Conservation (phyloP, 2,329 filamentous ascomycete species). For the Akanthomyces lecanii region DNA sequence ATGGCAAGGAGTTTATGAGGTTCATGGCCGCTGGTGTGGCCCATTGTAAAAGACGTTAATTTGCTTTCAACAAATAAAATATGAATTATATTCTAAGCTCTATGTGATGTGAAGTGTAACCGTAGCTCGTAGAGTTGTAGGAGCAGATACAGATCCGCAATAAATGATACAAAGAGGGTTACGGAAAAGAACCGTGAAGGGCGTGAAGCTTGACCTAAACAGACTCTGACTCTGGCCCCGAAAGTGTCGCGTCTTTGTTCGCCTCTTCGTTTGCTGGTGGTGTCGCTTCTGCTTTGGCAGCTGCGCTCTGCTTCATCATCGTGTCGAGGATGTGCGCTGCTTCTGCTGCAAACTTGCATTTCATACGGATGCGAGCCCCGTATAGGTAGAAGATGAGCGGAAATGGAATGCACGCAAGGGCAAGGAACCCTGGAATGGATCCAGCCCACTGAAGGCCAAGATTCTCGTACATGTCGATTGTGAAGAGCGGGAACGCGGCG, state of each 20-base stretch:
- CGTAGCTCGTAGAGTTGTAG: no score
- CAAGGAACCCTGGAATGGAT: slow-evolving; percentile 64
- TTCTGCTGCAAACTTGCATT: slow-evolving; percentile 16
- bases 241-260: no score
- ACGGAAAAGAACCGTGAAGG: no score
- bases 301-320: neutral
- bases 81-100: neutral
- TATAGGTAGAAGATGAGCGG: slow-evolving; percentile 69
- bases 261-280: neutral
- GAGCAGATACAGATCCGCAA: neutral
- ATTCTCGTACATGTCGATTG: slow-evolving; percentile 45
- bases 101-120: neutral
- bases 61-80: neutral
- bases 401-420: slow-evolving; percentile 63
- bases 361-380: slow-evolving; percentile 34
- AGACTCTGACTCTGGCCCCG: neutral
- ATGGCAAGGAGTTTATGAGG: slow-evolving; percentile 11
- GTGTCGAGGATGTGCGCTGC: slow-evolving; percentile 15
- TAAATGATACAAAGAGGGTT: neutral
- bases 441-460: slow-evolving; percentile 69
- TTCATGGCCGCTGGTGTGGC: neutral
- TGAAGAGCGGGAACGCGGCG: slow-evolving; percentile 65
- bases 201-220: neutral
- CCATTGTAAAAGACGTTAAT: neutral
- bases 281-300: neutral